phyloP scores from a whole-genome alignment of 169 alveolate genomes.

The Amoebophrya sp. region DNA sequence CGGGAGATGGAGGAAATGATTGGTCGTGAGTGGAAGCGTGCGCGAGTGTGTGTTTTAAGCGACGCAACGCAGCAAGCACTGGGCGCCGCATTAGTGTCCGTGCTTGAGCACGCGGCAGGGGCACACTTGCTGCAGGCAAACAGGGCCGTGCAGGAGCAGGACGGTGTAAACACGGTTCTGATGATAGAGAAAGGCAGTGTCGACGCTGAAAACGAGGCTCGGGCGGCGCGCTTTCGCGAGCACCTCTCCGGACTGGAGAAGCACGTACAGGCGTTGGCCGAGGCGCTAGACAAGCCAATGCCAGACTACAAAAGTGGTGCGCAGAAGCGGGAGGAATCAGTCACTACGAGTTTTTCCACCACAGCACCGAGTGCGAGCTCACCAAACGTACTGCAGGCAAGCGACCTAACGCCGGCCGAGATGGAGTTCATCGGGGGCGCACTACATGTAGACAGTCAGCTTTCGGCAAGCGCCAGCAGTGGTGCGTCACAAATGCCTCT shows the following conservation, averaged over 20 bases:
- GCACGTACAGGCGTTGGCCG: not conserved
- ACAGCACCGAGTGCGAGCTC: not conserved
- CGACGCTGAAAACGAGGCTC: not conserved
- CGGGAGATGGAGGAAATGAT: not conserved
- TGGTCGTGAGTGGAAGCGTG: not conserved
- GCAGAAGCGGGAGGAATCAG: not conserved
- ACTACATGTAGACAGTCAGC: not conserved
- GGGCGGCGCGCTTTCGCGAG: not conserved
- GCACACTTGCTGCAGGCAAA: not conserved
- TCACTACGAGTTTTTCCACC: not conserved
- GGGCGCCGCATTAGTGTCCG: not conserved
- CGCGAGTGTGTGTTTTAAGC: not conserved
- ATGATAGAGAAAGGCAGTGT: not conserved
- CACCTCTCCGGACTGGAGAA: not conserved
- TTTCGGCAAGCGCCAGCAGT: not conserved
- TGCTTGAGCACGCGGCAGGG: not conserved
- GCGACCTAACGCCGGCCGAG: too few species aligned
- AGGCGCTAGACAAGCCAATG: not conserved
- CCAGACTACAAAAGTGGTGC: not conserved
- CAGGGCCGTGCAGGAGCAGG: not conserved
- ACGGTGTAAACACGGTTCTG: not conserved
- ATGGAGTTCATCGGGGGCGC: not conserved
- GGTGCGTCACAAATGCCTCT: not conserved
- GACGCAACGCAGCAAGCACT: not conserved
- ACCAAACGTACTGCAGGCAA: too few species aligned